These are phyloP conservation scores for Arbutus unedo DNA, from an alignment of 148 eudicot species.

Conservation along the genomic window DNA sequence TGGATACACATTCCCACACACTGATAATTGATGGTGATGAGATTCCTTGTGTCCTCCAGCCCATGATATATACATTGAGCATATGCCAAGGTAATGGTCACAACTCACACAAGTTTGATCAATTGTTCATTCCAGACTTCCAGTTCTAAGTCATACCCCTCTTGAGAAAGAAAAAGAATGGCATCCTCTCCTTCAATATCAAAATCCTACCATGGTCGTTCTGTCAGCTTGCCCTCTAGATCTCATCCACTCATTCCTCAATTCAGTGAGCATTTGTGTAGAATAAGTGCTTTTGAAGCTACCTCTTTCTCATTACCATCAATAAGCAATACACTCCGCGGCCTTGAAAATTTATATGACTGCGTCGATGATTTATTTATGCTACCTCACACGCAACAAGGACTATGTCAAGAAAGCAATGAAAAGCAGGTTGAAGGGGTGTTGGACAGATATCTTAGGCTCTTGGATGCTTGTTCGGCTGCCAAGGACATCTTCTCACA, in stretches of 20 bases:
- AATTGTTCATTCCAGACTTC: background rate
- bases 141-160: background rate
- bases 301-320: constrained; percentile 41
- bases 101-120: background rate
- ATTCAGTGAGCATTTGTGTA: constrained; percentile 30
- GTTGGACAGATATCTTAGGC: constrained; percentile 25
- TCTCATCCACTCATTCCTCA: constrained; percentile 25
- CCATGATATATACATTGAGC: background rate
- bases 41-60: constrained; percentile 13
- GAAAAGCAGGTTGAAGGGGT: constrained; percentile 25
- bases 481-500: constrained; percentile 25
- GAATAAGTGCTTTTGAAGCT: constrained; percentile 35
- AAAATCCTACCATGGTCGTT: constrained; percentile 25
- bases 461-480: constrained; percentile 27
- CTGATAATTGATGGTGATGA: background rate
- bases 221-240: constrained; percentile 32
- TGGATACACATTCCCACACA: background rate
- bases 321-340: constrained; percentile 22
- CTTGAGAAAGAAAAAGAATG: constrained; percentile 4
- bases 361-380: background rate
- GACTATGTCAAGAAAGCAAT: constrained; percentile 9
- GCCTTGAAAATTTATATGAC: constrained; percentile 27
- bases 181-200: constrained; percentile 24
- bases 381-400: constrained; percentile 19
- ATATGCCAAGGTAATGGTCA: background rate